Base-by-base conservation (phyloP, 2,329 filamentous ascomycete species). In the Amylocarpus encephaloides region DNA sequence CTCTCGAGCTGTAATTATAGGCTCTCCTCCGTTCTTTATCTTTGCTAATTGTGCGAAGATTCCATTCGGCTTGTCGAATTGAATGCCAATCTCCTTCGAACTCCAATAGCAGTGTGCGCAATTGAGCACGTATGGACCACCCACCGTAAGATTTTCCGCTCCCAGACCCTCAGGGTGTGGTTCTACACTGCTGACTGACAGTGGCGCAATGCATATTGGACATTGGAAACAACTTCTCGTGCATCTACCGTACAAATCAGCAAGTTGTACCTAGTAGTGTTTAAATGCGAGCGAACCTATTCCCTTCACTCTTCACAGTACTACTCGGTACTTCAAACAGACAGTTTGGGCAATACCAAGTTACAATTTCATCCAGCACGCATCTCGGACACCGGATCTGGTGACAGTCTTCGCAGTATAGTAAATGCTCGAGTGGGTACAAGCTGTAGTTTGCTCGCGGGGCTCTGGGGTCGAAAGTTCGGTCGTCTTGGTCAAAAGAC, bases 321-420 rank as follows among this genome's bases (percentile, higher is more conserved):
- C 88, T 95, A 67, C 87, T 95, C 5, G 92, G 90, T 30, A 95
- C 92, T 69, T 98, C 93, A 64, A 98, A 97, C 50, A 98, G 72
- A 67, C 93, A 98, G 66, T 83, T 92, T 5, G 93, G 93, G 64
- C 93, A 98, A 70, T 88, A 98, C 76, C 90, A 96, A 48, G 88
- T 93, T 43, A 95, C 83, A 49, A 95, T 90, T 71, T 98, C 93
- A 66, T 98, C 93, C 43, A 85, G 80, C 48, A 94, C 87, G 65
- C 93, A 98, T 71, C 90, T 78, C 5, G 89, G 88, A 66, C 93
- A 98, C 59, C 93, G 86, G 55, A 97, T 95, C 69, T 95, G 86
- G 66, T 95, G 89, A 68, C 93, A 98, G 67, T 97, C 93, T 66
- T 95, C 92, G 73, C 93, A 98, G 73, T 95, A 98, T 36, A 97